A percentile compares a stretch with the other conserved stretches of the same genome.
Conservation (phyloP, 2,329 filamentous ascomycete species). For the Alternaria sp. region DNA sequence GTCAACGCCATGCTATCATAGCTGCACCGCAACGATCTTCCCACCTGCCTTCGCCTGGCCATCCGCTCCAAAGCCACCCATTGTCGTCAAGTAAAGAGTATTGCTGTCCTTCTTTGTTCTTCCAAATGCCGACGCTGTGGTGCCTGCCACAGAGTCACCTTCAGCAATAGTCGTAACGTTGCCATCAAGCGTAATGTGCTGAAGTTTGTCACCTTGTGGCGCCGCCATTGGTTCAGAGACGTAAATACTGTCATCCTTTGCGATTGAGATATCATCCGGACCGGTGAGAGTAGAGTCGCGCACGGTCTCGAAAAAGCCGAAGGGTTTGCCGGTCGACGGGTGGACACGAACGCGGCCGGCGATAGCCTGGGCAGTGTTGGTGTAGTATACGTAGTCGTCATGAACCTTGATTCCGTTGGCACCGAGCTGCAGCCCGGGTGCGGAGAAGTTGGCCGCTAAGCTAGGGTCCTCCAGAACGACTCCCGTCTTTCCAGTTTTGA, state of each 20-base stretch:
- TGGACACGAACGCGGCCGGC: slow-evolving; percentile 29
- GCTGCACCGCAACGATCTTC: slow-evolving; percentile 30
- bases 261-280: slow-evolving; percentile 32
- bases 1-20: not conserved
- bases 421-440: slow-evolving; percentile 18
- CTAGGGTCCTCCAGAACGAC: slow-evolving; percentile 22
- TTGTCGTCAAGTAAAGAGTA: slow-evolving; percentile 35
- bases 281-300: slow-evolving; percentile 4
- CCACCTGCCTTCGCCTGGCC: slow-evolving; percentile 32
- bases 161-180: slow-evolving; percentile 15
- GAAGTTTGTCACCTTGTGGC: slow-evolving; percentile 19
- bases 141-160: slow-evolving; percentile 20
- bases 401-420: slow-evolving; percentile 35
- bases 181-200: slow-evolving; percentile 20
- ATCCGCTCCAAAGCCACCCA: slow-evolving; percentile 30
- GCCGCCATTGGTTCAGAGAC: slow-evolving; percentile 15
- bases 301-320: slow-evolving; percentile 14
- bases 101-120: slow-evolving; percentile 21
- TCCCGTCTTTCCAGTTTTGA: slow-evolving; percentile 11
- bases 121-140: slow-evolving; percentile 27
- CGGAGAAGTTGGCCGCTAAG: slow-evolving; percentile 19
- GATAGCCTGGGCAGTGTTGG: slow-evolving; percentile 21
- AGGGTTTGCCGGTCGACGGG: slow-evolving; percentile 4
- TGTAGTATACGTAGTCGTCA: slow-evolving; percentile 25
- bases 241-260: slow-evolving; percentile 24